Conservation (phyloP, 345 rosid species). For the Citrus medica region DNA sequence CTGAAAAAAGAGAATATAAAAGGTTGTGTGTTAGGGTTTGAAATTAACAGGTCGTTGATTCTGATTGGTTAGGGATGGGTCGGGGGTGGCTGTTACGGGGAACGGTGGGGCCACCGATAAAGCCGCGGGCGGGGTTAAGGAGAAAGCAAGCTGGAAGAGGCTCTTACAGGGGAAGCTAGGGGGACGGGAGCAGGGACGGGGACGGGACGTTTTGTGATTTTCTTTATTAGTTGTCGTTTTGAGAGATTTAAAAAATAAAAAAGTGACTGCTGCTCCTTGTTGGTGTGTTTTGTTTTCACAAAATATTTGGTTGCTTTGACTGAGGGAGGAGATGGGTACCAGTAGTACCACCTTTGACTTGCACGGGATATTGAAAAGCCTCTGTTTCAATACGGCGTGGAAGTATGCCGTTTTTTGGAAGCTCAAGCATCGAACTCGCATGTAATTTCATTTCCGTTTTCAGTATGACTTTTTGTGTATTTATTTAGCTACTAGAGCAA, state of each 20-base stretch:
- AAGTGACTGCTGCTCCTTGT: not conserved
- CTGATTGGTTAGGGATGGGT: constrained; percentile 64
- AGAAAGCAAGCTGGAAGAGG: constrained; percentile 98
- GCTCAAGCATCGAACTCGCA: constrained; percentile 69
- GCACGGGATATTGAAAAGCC: constrained; percentile 57
- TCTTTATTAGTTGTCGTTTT: constrained; percentile 6
- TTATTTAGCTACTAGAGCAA: not conserved
- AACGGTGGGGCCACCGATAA: constrained; percentile 83
- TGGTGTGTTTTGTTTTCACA: constrained; percentile 20
- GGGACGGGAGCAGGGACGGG: not conserved
- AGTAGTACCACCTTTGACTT: constrained; percentile 18
- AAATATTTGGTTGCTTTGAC: constrained; percentile 3
- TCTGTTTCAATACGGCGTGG: constrained; percentile 80
- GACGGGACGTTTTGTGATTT: constrained; percentile 1
- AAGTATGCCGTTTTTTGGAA: constrained; percentile 89
- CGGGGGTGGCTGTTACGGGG: constrained; percentile 66
- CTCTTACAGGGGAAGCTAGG: constrained; percentile 92
- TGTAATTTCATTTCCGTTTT: constrained; percentile 38
- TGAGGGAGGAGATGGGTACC: constrained; percentile 41
- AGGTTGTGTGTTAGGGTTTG: not conserved
- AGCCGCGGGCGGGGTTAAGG: constrained; percentile 79
- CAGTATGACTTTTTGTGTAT: not conserved
- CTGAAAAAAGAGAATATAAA: not conserved
- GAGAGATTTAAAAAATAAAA: constrained; percentile 12
- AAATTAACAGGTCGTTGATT: not conserved